Percentiles rank a stretch among this genome's conserved stretches.
Conservation (phyloP, 2,329 filamentous ascomycete species). For the Colletotrichum neosansevieriae region DNA sequence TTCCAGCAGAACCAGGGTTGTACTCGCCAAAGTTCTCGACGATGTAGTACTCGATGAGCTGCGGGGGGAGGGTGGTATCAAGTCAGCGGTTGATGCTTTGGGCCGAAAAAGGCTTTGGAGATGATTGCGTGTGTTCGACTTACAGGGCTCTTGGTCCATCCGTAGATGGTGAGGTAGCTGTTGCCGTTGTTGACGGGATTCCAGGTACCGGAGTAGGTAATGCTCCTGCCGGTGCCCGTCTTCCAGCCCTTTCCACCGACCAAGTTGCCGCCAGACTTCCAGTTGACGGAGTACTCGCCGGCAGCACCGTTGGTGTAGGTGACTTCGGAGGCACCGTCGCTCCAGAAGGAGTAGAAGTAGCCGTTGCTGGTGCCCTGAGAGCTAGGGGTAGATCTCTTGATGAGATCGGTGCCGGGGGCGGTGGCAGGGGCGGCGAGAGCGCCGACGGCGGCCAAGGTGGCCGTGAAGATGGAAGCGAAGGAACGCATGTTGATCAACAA, state of each 20-base stretch:
- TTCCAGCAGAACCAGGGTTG: conserved; percentile 51
- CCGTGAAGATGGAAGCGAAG: conserved; percentile 36
- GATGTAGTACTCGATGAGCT: conserved; percentile 48
- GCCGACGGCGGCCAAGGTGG: conserved; percentile 33
- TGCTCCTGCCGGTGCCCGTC: conserved; percentile 57
- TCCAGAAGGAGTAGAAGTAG: conserved; percentile 61
- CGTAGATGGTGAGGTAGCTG: conserved; percentile 54
- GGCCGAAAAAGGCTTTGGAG: too few species aligned
- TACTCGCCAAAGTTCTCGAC: conserved; percentile 54
- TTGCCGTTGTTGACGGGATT: conserved; percentile 48
- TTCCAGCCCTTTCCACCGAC: conserved; percentile 71
- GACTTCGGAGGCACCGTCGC: conserved; percentile 53
- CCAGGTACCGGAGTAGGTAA: conserved; percentile 48
- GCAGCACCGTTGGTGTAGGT: conserved; percentile 58
- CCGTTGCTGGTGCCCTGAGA: conserved; percentile 48
- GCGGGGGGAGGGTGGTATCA: neutral
- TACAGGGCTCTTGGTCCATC: conserved; percentile 52
- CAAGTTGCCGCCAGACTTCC: conserved; percentile 63
- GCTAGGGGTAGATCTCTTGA: conserved; percentile 45
- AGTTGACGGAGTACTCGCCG: conserved; percentile 59
- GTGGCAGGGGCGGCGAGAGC: conserved; percentile 33
- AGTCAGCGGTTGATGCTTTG: neutral
- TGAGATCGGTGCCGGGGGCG: conserved; percentile 24
- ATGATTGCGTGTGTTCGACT: conserved; percentile 44
- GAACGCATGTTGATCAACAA: conserved; percentile 25